Percentiles rank a stretch among this genome's conserved stretches.
These are phyloP conservation scores for Suillus fuscotomentosus DNA, from an alignment of 768 basidiomycete genomes.

Conservation along the genomic window DNA sequence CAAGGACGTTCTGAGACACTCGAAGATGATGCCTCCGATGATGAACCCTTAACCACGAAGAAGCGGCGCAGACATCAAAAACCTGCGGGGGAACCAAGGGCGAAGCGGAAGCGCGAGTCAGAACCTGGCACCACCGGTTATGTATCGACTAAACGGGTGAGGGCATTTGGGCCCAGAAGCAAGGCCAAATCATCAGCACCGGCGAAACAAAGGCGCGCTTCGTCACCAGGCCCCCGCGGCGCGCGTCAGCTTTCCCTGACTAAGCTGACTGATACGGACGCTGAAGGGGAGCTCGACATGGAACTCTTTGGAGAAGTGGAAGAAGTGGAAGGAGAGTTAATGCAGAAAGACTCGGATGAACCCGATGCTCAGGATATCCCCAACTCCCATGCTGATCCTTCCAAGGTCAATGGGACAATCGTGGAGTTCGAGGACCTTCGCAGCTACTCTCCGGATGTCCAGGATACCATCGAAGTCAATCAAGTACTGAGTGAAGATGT, in stretches of 20 bases:
- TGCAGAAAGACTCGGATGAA: conserved; percentile 24
- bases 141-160: neutral
- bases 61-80: conserved; percentile 25
- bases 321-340: conserved; percentile 35
- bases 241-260: conserved; percentile 22
- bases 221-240: conserved; percentile 23
- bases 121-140: neutral
- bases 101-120: conserved; percentile 8
- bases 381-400: neutral
- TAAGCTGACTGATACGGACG: conserved; percentile 29
- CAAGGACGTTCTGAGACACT: conserved; percentile 6
- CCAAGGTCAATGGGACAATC: conserved; percentile 9
- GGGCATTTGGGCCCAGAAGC: conserved; percentile 9
- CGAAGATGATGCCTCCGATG: conserved; percentile 10
- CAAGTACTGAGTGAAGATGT: conserved; percentile 10
- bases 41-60: conserved; percentile 17
- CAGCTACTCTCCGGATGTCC: conserved; percentile 4
- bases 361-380: conserved; percentile 10
- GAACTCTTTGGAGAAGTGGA: conserved; percentile 34
- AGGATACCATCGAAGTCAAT: conserved; percentile 32
- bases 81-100: conserved; percentile 1
- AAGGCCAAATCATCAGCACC: conserved; percentile 1
- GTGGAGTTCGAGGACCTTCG: conserved; percentile 26
- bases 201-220: conserved; percentile 26
- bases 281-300: conserved; percentile 32